A percentile compares a stretch with the other conserved stretches of the same genome.
Evolutionary conservation across 768 basidiomycete genomes (phyloP).

Genomic region (Agaricus subrufescens): DNA sequence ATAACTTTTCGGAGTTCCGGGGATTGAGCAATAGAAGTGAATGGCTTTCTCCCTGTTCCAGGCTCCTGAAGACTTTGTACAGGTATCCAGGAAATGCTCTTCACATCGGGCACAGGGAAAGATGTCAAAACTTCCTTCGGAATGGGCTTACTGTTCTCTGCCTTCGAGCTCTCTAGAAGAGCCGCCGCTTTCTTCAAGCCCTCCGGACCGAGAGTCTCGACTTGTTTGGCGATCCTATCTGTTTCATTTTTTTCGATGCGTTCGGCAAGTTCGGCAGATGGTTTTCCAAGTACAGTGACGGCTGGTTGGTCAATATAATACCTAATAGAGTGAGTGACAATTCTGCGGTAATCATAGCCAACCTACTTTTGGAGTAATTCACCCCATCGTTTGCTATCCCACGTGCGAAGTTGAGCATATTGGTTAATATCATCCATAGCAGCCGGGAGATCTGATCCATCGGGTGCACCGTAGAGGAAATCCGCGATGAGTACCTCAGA

Average conservation of each 20-base stretch:
- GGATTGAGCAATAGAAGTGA: slow-evolving; percentile 21
- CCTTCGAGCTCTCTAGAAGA: slow-evolving; percentile 77
- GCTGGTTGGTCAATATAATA: slow-evolving; percentile 74
- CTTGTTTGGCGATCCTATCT: slow-evolving; percentile 65
- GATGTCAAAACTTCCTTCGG: slow-evolving; percentile 74
- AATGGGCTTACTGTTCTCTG: slow-evolving; percentile 79
- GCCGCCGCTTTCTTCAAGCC: slow-evolving; percentile 70
- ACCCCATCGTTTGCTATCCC: slow-evolving; percentile 77
- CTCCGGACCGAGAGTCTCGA: slow-evolving; percentile 66
- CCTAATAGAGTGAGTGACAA: slow-evolving; percentile 33
- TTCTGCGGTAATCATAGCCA: background rate
- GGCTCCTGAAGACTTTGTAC: slow-evolving; percentile 60
- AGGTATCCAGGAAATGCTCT: slow-evolving; percentile 90
- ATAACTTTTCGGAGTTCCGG: slow-evolving; percentile 58
- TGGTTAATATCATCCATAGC: slow-evolving; percentile 78
- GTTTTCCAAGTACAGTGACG: slow-evolving; percentile 80
- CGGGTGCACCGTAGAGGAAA: slow-evolving; percentile 78
- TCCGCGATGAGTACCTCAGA: slow-evolving; percentile 72
- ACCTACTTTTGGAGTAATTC: slow-evolving; percentile 66
- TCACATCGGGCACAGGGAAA: slow-evolving; percentile 91
- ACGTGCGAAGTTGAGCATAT: slow-evolving; percentile 61
- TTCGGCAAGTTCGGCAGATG: slow-evolving; percentile 79
- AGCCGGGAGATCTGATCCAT: slow-evolving; percentile 72
- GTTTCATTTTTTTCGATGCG: slow-evolving; percentile 81
- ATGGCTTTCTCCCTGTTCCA: slow-evolving; percentile 39